Conservation (phyloP, 768 basidiomycete species). For the Tulasnella sp. region DNA sequence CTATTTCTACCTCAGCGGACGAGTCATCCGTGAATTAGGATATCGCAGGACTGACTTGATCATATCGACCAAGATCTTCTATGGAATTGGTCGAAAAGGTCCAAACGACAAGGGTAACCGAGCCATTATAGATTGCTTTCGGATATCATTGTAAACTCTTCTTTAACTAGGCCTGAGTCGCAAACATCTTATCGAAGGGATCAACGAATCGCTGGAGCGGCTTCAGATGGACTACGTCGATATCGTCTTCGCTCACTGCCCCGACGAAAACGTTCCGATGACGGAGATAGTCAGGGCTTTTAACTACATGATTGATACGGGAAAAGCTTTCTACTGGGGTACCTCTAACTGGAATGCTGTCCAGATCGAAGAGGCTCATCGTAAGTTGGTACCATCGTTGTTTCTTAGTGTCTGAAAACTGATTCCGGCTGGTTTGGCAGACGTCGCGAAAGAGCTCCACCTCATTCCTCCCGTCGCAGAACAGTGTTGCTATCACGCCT, state of each 20-base stretch:
- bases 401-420: not conserved
- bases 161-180: not conserved
- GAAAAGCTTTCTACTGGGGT: slow-evolving; percentile 55
- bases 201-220: slow-evolving; percentile 51
- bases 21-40: slow-evolving; percentile 62
- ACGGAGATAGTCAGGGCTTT: slow-evolving; percentile 72
- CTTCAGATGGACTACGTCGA: slow-evolving; percentile 68
- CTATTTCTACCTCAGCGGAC: slow-evolving; percentile 31
- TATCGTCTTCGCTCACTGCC: slow-evolving; percentile 58
- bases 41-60: slow-evolving; percentile 56
- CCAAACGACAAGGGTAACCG: slow-evolving; percentile 36
- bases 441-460: slow-evolving; percentile 54
- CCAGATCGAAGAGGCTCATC: slow-evolving; percentile 55
- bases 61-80: slow-evolving; percentile 74
- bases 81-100: slow-evolving; percentile 43
- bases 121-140: too few relatives aligned
- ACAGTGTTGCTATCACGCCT: slow-evolving; percentile 52
- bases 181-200: slow-evolving; percentile 56
- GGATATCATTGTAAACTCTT: not conserved
- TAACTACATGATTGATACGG: slow-evolving; percentile 62
- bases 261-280: slow-evolving; percentile 29
- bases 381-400: slow-evolving; percentile 26
- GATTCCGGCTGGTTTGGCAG: slow-evolving; percentile 23
- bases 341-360: slow-evolving; percentile 69
- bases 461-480: slow-evolving; percentile 63